phyloP scores from a whole-genome alignment of 805 yeast genomes.

The Wickerhamiella domercqiae region DNA sequence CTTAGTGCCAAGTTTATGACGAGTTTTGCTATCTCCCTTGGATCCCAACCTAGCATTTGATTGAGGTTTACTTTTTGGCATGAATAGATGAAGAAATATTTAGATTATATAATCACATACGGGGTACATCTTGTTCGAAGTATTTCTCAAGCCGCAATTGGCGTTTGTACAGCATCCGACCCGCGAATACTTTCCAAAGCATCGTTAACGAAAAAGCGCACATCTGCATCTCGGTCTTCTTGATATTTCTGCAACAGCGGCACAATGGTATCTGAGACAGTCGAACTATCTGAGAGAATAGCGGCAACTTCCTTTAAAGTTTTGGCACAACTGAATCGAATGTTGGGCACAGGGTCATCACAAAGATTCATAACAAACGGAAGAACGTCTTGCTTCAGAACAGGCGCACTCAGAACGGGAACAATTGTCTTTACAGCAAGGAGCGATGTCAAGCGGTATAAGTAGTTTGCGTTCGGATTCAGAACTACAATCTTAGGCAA shows the following conservation, averaged over 20 bases:
- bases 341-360: slow-evolving; percentile 81
- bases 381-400: slow-evolving; percentile 48
- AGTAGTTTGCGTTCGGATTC: slow-evolving; percentile 50
- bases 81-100: too few species aligned
- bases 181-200: slow-evolving; percentile 32
- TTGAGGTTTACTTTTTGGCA: too few species aligned
- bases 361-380: slow-evolving; percentile 66
- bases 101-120: too few species aligned
- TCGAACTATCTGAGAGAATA: slow-evolving; percentile 26
- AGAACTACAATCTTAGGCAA: slow-evolving; percentile 56
- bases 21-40: too few species aligned
- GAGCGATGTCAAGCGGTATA: slow-evolving; percentile 80
- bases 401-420: slow-evolving; percentile 47
- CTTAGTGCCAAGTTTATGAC: too few species aligned
- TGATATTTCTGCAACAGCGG: slow-evolving; percentile 51
- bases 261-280: slow-evolving; percentile 37
- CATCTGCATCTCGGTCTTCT: slow-evolving; percentile 74
- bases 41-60: too few species aligned
- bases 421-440: slow-evolving; percentile 74
- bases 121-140: too few species aligned
- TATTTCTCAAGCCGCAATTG: too few species aligned
- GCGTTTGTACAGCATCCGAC: too few species aligned
- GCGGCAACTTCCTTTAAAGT: slow-evolving; percentile 50
- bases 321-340: slow-evolving; percentile 88
- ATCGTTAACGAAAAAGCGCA: slow-evolving; percentile 65